Evolutionary conservation across 228 moss, liverwort and hornwort species (phyloP).

Genomic region (Sphagnum fallax): DNA sequence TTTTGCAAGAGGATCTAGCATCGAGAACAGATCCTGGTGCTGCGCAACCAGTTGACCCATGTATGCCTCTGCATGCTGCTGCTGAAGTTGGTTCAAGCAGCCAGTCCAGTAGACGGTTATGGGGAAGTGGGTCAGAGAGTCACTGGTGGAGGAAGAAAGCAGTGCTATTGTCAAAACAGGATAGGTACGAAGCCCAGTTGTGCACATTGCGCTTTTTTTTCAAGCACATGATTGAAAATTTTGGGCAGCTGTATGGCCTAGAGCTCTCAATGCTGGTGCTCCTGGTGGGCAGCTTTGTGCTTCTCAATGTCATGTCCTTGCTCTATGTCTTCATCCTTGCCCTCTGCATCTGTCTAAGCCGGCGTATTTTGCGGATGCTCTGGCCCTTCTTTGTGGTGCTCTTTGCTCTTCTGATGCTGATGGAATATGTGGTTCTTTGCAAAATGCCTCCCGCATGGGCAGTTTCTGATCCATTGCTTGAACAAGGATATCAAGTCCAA

Average conservation of each 20-base stretch:
- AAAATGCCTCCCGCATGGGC: slow-evolving; percentile 30
- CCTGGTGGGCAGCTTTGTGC: slow-evolving; percentile 27
- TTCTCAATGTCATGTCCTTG: slow-evolving; percentile 36
- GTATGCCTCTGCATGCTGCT: neutral
- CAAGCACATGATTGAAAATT: slow-evolving; percentile 31
- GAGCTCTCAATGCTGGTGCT: slow-evolving; percentile 32
- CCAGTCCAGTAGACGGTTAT: slow-evolving; percentile 4
- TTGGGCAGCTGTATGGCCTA: slow-evolving; percentile 33
- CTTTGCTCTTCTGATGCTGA: slow-evolving; percentile 21
- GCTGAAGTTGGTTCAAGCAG: neutral
- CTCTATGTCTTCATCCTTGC: slow-evolving; percentile 27
- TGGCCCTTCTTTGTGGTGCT: slow-evolving; percentile 37
- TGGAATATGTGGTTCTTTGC: slow-evolving; percentile 27
- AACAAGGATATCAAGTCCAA: neutral
- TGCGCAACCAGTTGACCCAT: neutral
- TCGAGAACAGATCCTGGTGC: neutral
- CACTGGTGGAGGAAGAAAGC: slow-evolving; percentile 28
- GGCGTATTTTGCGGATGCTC: slow-evolving; percentile 13
- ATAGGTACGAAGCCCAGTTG: slow-evolving; percentile 33
- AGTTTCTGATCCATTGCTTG: slow-evolving; percentile 15
- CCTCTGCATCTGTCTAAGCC: slow-evolving; percentile 26
- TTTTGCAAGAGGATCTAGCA: neutral
- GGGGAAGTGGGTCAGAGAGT: slow-evolving; percentile 18
- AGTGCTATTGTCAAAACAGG: slow-evolving; percentile 25
- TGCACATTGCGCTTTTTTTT: slow-evolving; percentile 23